phyloP scores from a whole-genome alignment of 805 yeast genomes.

The Candida chauliodis region DNA sequence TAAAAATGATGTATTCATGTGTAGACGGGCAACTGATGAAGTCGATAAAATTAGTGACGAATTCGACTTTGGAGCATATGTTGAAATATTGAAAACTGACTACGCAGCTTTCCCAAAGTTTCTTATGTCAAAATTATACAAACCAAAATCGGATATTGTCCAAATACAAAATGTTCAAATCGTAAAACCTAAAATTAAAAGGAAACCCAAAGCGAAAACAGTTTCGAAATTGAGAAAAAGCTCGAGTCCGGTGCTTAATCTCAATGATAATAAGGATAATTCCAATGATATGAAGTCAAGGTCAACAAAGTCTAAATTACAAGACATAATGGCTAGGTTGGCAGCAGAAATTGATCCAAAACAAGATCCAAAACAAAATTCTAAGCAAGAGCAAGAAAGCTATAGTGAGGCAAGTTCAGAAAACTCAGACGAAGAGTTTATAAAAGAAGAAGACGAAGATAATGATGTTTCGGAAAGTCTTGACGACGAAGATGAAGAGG shows the following conservation, averaged over 20 bases:
- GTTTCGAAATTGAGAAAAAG: conserved; percentile 2
- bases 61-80: conserved; percentile 38
- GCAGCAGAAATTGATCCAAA: conserved; percentile 13
- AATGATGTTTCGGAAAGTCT: conserved; percentile 17
- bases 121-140: conserved; percentile 16
- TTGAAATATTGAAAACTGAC: conserved; percentile 18
- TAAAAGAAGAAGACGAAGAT: conserved; percentile 10
- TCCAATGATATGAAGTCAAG: conserved; percentile 1
- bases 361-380: neutral
- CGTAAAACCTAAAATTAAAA: neutral
- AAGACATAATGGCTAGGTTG: conserved; percentile 7
- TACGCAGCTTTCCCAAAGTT: conserved; percentile 27
- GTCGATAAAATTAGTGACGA: conserved; percentile 28
- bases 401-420: conserved; percentile 8
- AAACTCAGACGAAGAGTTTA: neutral
- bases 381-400: conserved; percentile 7
- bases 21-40: conserved; percentile 41
- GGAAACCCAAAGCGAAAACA: conserved; percentile 6
- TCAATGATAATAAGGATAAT: no score
- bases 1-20: conserved; percentile 29
- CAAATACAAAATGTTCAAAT: neutral
- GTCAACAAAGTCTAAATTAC: neutral
- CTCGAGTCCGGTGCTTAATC: neutral
- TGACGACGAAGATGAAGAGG: conserved; percentile 19
- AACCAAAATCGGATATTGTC: conserved; percentile 1